phyloP scores from a whole-genome alignment of 2,329 filamentous ascomycete genomes.

The Aspergillus fijiensis region DNA sequence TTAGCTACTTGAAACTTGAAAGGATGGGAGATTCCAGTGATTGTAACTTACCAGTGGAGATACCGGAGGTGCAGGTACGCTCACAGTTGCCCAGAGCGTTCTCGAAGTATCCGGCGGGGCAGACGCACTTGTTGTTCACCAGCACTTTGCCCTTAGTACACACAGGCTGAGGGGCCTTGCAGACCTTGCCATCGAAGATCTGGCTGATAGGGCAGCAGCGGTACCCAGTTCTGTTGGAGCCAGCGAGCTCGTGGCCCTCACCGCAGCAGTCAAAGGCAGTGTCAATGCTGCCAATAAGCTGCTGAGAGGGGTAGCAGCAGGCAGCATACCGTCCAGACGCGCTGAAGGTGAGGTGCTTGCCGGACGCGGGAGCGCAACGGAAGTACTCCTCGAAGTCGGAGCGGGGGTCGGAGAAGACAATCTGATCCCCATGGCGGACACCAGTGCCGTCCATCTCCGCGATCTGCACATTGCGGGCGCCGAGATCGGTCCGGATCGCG shows the following conservation, averaged over 20 bases:
- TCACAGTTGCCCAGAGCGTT: conserved; percentile 2
- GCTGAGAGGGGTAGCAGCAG: conserved; percentile 10
- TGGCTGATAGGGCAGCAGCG: conserved; percentile 11
- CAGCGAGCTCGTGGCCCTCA: conserved; percentile 11
- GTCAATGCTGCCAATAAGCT: conserved; percentile 10
- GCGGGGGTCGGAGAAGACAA: background rate
- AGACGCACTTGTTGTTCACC: conserved; percentile 12
- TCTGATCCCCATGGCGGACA: background rate
- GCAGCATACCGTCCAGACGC: conserved; percentile 8
- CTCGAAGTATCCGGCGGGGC: background rate
- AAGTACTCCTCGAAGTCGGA: background rate
- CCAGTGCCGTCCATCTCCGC: background rate
- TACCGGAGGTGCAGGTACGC: conserved; percentile 5
- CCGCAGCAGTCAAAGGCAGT: conserved; percentile 18
- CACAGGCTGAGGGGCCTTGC: conserved; percentile 3
- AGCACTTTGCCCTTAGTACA: conserved; percentile 12
- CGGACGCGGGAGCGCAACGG: background rate
- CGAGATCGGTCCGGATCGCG: background rate
- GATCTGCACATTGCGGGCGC: background rate
- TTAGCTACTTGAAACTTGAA: too few relatives aligned
- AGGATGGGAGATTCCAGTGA: background rate
- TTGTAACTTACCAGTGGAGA: conserved; percentile 4
- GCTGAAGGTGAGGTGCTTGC: conserved; percentile 9
- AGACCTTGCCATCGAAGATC: conserved; percentile 10
- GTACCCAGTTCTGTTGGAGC: conserved; percentile 10